phyloP scores from a whole-genome alignment of 31 red algal genomes.

The Pterothamnion heteromorphum region DNA sequence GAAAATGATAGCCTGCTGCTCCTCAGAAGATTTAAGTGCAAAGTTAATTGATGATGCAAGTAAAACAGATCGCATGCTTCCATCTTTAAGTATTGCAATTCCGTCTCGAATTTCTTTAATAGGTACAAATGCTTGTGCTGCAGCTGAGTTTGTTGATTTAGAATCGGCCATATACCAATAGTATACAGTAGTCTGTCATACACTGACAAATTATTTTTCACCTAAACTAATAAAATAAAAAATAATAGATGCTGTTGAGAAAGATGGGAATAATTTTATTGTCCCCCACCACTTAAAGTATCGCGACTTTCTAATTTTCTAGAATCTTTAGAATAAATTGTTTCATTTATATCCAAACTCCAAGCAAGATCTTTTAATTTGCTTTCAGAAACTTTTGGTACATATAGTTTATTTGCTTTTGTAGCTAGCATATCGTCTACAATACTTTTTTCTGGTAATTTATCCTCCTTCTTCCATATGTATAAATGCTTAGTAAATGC shows the following conservation, averaged over 20 bases:
- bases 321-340: too few relatives aligned
- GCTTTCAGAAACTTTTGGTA: background rate
- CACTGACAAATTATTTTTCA: too few relatives aligned
- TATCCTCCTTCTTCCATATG: background rate
- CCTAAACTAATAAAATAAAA: too few relatives aligned
- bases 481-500: background rate
- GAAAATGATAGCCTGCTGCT: background rate
- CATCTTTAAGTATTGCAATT: background rate
- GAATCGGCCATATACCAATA: too few relatives aligned
- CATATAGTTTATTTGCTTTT: background rate
- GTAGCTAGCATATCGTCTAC: background rate
- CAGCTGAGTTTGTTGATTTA: background rate
- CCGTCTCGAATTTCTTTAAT: conserved; percentile 8
- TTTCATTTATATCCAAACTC: background rate
- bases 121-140: background rate
- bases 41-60: background rate
- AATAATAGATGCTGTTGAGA: too few relatives aligned
- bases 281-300: too few relatives aligned
- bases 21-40: conserved; percentile 5
- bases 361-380: conserved; percentile 24
- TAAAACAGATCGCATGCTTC: background rate
- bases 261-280: too few relatives aligned
- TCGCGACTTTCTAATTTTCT: too few relatives aligned
- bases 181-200: too few relatives aligned
- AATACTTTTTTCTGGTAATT: background rate